These are phyloP conservation scores for Forsythia viridissima DNA, from an alignment of 257 asterid genomes.

Conservation along the genomic window DNA sequence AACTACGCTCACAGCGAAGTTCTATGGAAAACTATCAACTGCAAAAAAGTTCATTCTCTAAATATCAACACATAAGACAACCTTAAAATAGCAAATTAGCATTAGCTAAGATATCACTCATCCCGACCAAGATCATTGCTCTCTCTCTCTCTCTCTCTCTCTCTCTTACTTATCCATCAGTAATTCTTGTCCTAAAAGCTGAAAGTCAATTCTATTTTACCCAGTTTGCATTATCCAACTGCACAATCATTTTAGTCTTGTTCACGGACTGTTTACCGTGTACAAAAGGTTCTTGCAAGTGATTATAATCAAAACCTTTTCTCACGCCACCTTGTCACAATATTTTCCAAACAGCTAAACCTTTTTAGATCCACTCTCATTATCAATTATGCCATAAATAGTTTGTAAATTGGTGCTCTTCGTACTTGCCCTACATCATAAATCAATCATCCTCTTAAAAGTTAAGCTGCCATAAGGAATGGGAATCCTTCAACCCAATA, in stretches of 20 bases:
- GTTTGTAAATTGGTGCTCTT: background rate
- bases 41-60: background rate
- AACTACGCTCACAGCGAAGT: background rate
- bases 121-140: background rate
- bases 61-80: background rate
- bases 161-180: background rate
- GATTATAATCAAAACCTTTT: background rate
- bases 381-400: background rate
- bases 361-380: background rate
- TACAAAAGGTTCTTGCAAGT: background rate
- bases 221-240: background rate
- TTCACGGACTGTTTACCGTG: background rate
- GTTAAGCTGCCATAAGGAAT: background rate
- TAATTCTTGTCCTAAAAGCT: background rate
- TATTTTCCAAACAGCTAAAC: background rate
- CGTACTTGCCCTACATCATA: background rate
- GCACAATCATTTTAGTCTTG: background rate
- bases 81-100: background rate
- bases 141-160: background rate
- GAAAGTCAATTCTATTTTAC: background rate
- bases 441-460: background rate
- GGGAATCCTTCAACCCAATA: background rate
- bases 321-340: background rate
- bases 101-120: background rate
- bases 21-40: background rate